Evolutionary conservation across 495 filamentous ascomycete species (phyloP), one percentile per base, ranked within the genome.

Genomic region (Aspergillus egyptiacus): DNA sequence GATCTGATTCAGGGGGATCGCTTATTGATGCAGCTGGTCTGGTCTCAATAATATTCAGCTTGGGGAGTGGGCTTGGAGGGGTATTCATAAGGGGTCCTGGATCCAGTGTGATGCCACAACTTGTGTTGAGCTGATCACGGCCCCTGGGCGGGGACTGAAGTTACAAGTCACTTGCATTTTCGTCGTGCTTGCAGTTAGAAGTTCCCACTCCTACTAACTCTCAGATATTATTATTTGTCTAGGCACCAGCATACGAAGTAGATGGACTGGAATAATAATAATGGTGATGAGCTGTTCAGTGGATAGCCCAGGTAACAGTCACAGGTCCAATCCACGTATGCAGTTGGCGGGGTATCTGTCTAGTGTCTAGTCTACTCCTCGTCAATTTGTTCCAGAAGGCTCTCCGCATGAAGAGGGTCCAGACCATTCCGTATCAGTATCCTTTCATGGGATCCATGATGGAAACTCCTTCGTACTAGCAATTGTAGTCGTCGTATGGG

Each of bases 1-100:
- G 37, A 18, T 24, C 22, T 44, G 41, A 44, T 23, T 33, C 41
- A 44, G 27, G 41, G 41, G 41, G n/a, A n/a, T n/a, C n/a, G n/a
- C n/a, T n/a, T n/a, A n/a, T n/a, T n/a, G n/a, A n/a, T n/a, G n/a
- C n/a, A n/a, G n/a, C n/a, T n/a, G n/a, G n/a, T n/a, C n/a, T n/a
- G n/a, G 19, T 19, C 42, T 46, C n/a, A 2, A n/a, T 23, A 6
- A 35, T 9, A n/a, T 14, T 44, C 5, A n/a, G 17, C 13, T 43
- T 28, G 17, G 15, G 22, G 9, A 9, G 20, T 22, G 17, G 35
- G 3, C 17, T 32, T 44, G 27, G 41, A 32, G 27, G 40, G 40
- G 22, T 27, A 22, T 18, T 33, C 30, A 45, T 19, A 22, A 17
- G 43, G 6, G 22, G 17, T 24, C 25, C 19, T n/a, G n/a, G 27